phyloP scores from a whole-genome alignment of 192 early-diverging fungal species.

The Coemansia sp. region DNA sequence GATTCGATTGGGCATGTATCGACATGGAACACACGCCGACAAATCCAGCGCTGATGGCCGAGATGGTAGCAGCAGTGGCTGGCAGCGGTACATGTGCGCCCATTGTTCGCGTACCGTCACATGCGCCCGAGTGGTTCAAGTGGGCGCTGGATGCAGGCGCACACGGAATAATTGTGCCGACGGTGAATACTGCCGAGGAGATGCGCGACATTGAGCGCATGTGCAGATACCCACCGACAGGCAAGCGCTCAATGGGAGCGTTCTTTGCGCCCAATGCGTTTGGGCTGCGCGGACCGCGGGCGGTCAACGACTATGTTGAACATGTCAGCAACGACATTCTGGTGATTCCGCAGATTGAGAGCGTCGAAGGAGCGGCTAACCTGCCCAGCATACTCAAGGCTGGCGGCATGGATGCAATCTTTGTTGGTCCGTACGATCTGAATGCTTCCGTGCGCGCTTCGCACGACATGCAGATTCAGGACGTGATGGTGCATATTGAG shows the following conservation, averaged over 20 bases:
- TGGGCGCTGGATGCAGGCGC: conserved; percentile 56
- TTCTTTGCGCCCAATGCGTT: conserved; percentile 38
- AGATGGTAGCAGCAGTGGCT: conserved; percentile 54
- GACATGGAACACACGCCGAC: conserved; percentile 55
- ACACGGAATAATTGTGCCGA: conserved; percentile 48
- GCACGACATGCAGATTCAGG: conserved; percentile 29
- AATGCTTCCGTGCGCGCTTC: conserved; percentile 27
- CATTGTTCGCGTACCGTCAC: conserved; percentile 53
- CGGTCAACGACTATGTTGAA: conserved; percentile 42
- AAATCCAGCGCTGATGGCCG: conserved; percentile 51
- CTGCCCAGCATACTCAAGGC: conserved; percentile 35
- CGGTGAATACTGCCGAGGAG: conserved; percentile 49
- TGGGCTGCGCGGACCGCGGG: conserved; percentile 35
- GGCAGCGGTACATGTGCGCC: conserved; percentile 51
- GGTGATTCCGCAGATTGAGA: conserved; percentile 55
- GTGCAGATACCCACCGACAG: conserved; percentile 45
- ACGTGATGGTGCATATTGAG: conserved; percentile 31
- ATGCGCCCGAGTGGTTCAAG: conserved; percentile 50
- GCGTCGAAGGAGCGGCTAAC: conserved; percentile 41
- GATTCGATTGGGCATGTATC: conserved; percentile 56
- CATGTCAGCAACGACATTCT: conserved; percentile 33
- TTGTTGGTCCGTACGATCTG: conserved; percentile 44
- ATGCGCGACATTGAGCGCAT: conserved; percentile 26
- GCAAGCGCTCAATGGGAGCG: conserved; percentile 44
- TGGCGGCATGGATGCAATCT: conserved; percentile 45